Evolutionary conservation across 768 basidiomycete genomes (phyloP), one percentile per base, ranked within the genome.

Genomic region (Melanogaster broomeanus): DNA sequence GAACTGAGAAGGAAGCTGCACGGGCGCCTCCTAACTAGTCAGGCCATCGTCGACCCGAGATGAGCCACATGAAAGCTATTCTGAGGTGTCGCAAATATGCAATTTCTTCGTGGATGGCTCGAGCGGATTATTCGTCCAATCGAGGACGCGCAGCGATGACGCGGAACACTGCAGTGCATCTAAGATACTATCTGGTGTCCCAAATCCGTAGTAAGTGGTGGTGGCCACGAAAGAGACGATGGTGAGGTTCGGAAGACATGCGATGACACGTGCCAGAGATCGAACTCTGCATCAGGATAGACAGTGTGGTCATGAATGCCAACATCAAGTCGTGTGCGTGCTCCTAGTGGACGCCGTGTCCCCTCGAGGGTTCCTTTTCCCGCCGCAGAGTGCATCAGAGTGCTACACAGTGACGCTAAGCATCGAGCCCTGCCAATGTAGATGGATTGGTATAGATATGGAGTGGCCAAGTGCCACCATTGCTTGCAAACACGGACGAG

Each of bases 1-100:
- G 65, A 43, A 65, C 72, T 3, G 88, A 91, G 68, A 82, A 83
- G 59, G 83, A 85, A 51, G 88, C 88, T 28, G 88, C 84, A 0
- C 74, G 75, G 33, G 85, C 87, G 3, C 86, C 87, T 39, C 51
- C 53, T 5, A 52, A 59, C 55, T 67, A 58, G 58, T 12, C 13
- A 25, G 19, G 28, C 30, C n/a, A 7, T 7, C 13, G 3, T 11
- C 5, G 15, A n/a, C n/a, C n/a, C n/a, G n/a, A n/a, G 41, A 27
- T 42, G 4, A 22, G 6, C 42, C 8, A 3, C 34, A 35, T 15
- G 8, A 35, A 18, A n/a, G 35, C 25, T 27, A 30, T 22, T 10
- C 4, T 31, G 22, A 25, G 2, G 13, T 37, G n/a, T n/a, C n/a
- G n/a, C n/a, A n/a, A n/a, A n/a, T n/a, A n/a, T n/a, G n/a, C n/a